Conservation (phyloP, 192 early-diverging fungal genomes). For the Podila minutissima region DNA sequence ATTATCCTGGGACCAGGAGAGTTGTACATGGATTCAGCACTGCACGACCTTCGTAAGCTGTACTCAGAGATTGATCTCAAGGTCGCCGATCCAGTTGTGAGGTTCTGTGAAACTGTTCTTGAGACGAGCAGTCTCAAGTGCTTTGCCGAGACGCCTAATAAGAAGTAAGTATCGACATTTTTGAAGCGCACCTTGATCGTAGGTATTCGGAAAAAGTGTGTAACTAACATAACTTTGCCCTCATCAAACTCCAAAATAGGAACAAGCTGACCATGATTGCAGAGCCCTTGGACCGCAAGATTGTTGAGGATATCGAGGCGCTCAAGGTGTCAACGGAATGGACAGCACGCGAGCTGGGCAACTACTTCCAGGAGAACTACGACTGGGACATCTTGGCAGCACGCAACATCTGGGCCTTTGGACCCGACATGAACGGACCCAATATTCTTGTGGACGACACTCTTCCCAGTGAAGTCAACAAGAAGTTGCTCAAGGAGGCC, state of each 20-base stretch:
- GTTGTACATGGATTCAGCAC: conserved; percentile 94
- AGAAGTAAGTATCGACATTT: conserved; percentile 71
- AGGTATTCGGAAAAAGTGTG: neutral
- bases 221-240: neutral
- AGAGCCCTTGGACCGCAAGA: conserved; percentile 91
- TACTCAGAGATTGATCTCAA: conserved; percentile 98
- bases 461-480: conserved; percentile 92
- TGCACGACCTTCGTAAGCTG: conserved; percentile 93
- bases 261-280: conserved; percentile 97
- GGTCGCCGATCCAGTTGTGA: conserved; percentile 97
- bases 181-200: neutral
- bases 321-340: conserved; percentile 75
- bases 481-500: conserved; percentile 78
- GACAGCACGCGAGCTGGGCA: conserved; percentile 78
- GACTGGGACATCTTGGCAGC: conserved; percentile 94
- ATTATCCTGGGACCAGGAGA: conserved; percentile 95
- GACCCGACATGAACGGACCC: conserved; percentile 90
- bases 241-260: conserved; percentile 44
- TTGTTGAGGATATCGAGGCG: conserved; percentile 93
- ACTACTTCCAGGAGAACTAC: conserved; percentile 87
- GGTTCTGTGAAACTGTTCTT: conserved; percentile 95
- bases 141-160: conserved; percentile 98
- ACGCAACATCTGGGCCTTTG: conserved; percentile 98
- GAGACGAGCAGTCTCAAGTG: conserved; percentile 95
- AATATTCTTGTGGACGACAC: conserved; percentile 97